phyloP scores from a whole-genome alignment of 805 yeast species.

The Cyberlindnera xishuangbannaensis region DNA sequence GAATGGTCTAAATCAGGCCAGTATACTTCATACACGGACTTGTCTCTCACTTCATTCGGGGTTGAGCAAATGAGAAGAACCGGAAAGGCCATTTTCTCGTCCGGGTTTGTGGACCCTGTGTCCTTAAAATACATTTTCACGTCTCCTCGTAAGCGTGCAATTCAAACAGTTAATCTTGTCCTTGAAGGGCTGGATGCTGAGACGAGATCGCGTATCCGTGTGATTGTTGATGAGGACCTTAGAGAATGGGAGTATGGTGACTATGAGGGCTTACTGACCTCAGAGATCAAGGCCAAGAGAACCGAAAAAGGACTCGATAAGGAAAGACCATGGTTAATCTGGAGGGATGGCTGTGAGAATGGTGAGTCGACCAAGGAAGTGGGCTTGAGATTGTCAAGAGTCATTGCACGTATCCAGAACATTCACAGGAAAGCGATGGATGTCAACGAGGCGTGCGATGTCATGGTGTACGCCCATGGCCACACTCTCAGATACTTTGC shows the following conservation, averaged over 20 bases:
- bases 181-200: slow-evolving; percentile 42
- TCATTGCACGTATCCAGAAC: slow-evolving; percentile 57
- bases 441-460: slow-evolving; percentile 54
- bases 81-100: slow-evolving; percentile 64
- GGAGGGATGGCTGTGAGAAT: slow-evolving; percentile 90
- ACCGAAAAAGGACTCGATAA: slow-evolving; percentile 48
- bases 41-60: slow-evolving; percentile 74
- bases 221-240: slow-evolving; percentile 57
- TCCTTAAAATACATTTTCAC: slow-evolving; percentile 59
- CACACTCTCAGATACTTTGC: slow-evolving; percentile 88
- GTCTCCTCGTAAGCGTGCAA: slow-evolving; percentile 81
- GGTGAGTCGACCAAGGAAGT: slow-evolving; percentile 74
- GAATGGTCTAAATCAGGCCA: slow-evolving; percentile 96
- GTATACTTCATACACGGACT: slow-evolving; percentile 81
- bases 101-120: slow-evolving; percentile 56
- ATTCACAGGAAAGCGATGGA: slow-evolving; percentile 53
- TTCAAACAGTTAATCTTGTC: slow-evolving; percentile 63
- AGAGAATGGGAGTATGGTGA: slow-evolving; percentile 97
- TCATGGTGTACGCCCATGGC: slow-evolving; percentile 87
- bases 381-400: slow-evolving; percentile 62
- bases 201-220: slow-evolving; percentile 35
- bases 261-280: slow-evolving; percentile 78
- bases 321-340: slow-evolving; percentile 64
- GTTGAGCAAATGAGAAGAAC: slow-evolving; percentile 69
- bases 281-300: slow-evolving; percentile 59